These are phyloP conservation scores for Calonectria pauciramosa DNA, from an alignment of 2,329 filamentous ascomycete species.

Conservation along the genomic window DNA sequence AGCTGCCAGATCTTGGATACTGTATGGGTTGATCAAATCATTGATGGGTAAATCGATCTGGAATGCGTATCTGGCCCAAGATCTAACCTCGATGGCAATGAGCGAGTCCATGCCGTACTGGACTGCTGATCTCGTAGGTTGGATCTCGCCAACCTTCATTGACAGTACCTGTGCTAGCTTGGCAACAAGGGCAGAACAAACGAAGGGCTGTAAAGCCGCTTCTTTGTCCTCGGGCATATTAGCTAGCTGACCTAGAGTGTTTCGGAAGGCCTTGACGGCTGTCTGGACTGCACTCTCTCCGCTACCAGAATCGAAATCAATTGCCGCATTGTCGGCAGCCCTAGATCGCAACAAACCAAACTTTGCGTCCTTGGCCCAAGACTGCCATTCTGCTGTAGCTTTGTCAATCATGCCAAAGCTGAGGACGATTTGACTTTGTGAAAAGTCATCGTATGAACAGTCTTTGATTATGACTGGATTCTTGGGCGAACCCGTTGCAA, in stretches of 20 bases:
- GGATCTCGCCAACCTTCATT: constrained; percentile 41
- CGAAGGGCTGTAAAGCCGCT: constrained; percentile 30
- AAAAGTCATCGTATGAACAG: constrained; percentile 35
- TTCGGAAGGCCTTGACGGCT: constrained; percentile 41
- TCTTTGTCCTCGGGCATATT: constrained; percentile 37
- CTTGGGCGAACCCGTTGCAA: constrained; percentile 35
- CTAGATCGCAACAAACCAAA: constrained; percentile 37
- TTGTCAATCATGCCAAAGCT: constrained; percentile 43
- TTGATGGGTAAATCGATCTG: constrained; percentile 43
- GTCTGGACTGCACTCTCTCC: constrained; percentile 41
- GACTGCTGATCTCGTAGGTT: constrained; percentile 37
- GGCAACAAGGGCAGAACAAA: constrained; percentile 40
- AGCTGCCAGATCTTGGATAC: constrained; percentile 39
- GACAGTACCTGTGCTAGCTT: constrained; percentile 41
- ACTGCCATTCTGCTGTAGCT: constrained; percentile 37
- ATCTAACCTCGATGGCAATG: constrained; percentile 42
- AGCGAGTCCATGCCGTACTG: constrained; percentile 44
- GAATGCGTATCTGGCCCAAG: constrained; percentile 43
- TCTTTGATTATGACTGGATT: constrained; percentile 4
- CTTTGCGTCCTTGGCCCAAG: constrained; percentile 42
- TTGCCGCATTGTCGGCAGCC: constrained; percentile 31
- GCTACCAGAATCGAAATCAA: constrained; percentile 30
- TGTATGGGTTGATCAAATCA: constrained; percentile 42
- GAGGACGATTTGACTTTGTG: constrained; percentile 38
- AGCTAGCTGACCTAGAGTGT: constrained; percentile 20